These are phyloP conservation scores for Ramaria sp. DNA, from an alignment of 768 basidiomycete genomes.

Conservation along the genomic window DNA sequence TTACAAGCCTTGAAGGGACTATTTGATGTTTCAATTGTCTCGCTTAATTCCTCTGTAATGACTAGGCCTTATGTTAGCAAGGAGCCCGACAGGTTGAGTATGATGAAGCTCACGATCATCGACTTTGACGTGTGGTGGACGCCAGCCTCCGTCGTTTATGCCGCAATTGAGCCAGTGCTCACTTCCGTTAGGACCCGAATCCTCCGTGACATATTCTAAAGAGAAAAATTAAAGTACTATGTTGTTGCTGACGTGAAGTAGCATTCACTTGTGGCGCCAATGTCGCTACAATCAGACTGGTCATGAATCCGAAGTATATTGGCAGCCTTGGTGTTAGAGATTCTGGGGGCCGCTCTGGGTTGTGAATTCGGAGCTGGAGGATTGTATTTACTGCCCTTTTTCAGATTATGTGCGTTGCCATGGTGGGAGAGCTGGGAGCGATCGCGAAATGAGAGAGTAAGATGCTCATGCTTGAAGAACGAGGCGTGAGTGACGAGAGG, in stretches of 20 bases:
- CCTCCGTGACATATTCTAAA: constrained; percentile 36
- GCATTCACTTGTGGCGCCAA: constrained; percentile 38
- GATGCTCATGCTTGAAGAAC: neutral
- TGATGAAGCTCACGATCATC: constrained; percentile 25
- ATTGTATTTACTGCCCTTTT: neutral
- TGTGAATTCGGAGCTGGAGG: neutral
- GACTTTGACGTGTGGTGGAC: constrained; percentile 50
- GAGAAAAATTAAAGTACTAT: constrained; percentile 3
- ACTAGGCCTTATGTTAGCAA: constrained; percentile 14
- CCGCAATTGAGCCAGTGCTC: constrained; percentile 74
- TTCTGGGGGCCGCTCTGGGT: neutral
- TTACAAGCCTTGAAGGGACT: constrained; percentile 52
- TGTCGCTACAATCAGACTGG: constrained; percentile 29
- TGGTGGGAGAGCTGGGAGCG: neutral
- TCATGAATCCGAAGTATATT: neutral
- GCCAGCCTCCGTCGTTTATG: constrained; percentile 52
- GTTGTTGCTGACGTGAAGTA: neutral
- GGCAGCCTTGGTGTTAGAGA: neutral
- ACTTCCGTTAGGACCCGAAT: constrained; percentile 38
- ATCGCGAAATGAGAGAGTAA: neutral
- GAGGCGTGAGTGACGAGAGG: constrained; percentile 9
- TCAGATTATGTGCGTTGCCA: neutral
- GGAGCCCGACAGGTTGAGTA: neutral
- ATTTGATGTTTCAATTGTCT: constrained; percentile 35
- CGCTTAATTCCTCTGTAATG: constrained; percentile 31